These are phyloP conservation scores for Trichoderma sp. DNA, from an alignment of 2,329 filamentous ascomycete genomes.

Conservation along the genomic window DNA sequence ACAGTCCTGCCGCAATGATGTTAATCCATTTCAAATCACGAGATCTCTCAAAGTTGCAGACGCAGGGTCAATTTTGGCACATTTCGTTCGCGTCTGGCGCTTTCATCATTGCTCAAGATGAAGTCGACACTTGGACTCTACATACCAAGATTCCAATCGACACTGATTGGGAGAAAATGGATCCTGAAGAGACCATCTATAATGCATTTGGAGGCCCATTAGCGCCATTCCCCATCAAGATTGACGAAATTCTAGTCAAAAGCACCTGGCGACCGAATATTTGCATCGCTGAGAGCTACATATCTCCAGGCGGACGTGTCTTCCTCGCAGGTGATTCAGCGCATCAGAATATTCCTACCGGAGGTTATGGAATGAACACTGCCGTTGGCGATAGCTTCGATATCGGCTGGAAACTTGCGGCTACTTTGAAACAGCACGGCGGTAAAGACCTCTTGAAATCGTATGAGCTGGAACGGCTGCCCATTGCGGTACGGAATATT, in stretches of 20 bases:
- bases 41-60: neutral
- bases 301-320: conserved; percentile 34
- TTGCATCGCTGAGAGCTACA: conserved; percentile 28
- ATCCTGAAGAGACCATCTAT: neutral
- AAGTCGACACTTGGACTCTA: neutral
- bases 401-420: conserved; percentile 37
- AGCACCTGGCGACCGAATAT: conserved; percentile 27
- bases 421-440: conserved; percentile 25
- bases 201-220: neutral
- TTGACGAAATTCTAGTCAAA: conserved; percentile 28
- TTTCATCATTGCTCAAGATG: neutral
- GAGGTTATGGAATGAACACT: conserved; percentile 40
- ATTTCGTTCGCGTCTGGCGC: neutral
- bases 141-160: neutral
- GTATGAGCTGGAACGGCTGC: conserved; percentile 28
- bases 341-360: conserved; percentile 36
- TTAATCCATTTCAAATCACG: conserved; percentile 9
- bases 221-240: conserved; percentile 18
- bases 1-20: neutral
- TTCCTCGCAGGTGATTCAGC: conserved; percentile 37
- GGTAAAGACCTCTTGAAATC: conserved; percentile 24
- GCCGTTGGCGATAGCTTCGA: conserved; percentile 37
- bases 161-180: neutral
- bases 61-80: conserved; percentile 1
- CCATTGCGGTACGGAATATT: conserved; percentile 23